phyloP scores from a whole-genome alignment of 441 rosid species.

The Omphalea diandra region DNA sequence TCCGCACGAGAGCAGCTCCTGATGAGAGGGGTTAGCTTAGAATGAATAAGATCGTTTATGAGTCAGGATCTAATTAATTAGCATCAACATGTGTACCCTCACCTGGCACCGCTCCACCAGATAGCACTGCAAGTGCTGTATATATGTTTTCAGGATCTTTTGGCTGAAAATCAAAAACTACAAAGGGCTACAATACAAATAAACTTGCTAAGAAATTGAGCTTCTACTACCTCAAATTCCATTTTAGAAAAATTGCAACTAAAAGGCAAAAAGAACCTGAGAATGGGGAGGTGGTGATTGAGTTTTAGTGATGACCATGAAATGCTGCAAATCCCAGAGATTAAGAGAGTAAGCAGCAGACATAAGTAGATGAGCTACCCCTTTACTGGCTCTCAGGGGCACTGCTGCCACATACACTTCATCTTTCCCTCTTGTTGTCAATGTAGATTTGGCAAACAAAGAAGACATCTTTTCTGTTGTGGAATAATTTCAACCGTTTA shows the following conservation, averaged over 20 bases:
- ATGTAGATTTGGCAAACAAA: slow-evolving; percentile 20
- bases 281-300: slow-evolving; percentile 25
- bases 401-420: slow-evolving; percentile 60
- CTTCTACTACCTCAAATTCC: neutral
- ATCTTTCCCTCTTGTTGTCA: slow-evolving; percentile 36
- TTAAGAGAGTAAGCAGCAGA: slow-evolving; percentile 64
- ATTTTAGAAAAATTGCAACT: neutral
- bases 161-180: slow-evolving; percentile 78
- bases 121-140: slow-evolving; percentile 56
- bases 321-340: slow-evolving; percentile 61
- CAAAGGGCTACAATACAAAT: slow-evolving; percentile 30
- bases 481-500: neutral
- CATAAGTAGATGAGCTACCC: slow-evolving; percentile 54
- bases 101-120: slow-evolving; percentile 65
- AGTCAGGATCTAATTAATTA: neutral
- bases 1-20: slow-evolving; percentile 50
- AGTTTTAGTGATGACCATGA: slow-evolving; percentile 67
- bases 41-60: neutral
- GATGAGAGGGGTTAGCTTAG: neutral
- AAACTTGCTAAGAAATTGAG: slow-evolving; percentile 1
- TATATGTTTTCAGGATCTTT: slow-evolving; percentile 60
- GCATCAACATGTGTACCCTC: slow-evolving; percentile 18
- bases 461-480: slow-evolving; percentile 30
- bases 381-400: slow-evolving; percentile 59
- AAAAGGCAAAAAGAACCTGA: slow-evolving; percentile 37